A percentile compares a stretch with the other conserved stretches of the same genome.
Conservation (phyloP, 2,329 filamentous ascomycete species). For the Diaporthe capsici region DNA sequence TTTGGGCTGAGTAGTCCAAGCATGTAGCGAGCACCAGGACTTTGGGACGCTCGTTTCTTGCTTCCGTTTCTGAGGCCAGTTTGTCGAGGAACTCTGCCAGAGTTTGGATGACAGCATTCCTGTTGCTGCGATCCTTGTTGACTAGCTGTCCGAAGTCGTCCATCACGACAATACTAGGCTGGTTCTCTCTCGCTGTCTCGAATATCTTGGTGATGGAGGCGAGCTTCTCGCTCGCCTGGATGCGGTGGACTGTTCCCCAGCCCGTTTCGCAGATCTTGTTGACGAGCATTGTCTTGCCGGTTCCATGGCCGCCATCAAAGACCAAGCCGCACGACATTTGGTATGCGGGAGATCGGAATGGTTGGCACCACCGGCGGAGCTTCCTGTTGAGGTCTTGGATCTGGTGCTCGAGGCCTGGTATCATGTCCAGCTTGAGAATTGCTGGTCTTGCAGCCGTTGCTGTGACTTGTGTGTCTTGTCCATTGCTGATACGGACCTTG, state of each 20-base stretch:
- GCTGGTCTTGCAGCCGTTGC: slow-evolving; percentile 44
- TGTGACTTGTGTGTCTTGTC: slow-evolving; percentile 55
- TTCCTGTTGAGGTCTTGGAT: slow-evolving; percentile 76
- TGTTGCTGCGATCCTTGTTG: slow-evolving; percentile 68
- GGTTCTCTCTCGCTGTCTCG: slow-evolving; percentile 74
- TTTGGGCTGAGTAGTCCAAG: slow-evolving; percentile 76
- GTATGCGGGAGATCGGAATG: slow-evolving; percentile 51
- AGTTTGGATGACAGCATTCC: slow-evolving; percentile 63
- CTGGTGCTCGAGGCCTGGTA: slow-evolving; percentile 78
- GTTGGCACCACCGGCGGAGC: slow-evolving; percentile 58
- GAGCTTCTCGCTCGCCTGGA: slow-evolving; percentile 70
- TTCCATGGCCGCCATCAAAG: slow-evolving; percentile 85
- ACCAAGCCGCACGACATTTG: slow-evolving; percentile 71
- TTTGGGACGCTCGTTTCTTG: slow-evolving; percentile 59
- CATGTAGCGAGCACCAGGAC: slow-evolving; percentile 84
- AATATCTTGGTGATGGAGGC: slow-evolving; percentile 77
- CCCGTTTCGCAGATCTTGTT: slow-evolving; percentile 74
- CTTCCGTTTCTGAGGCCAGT: slow-evolving; percentile 54
- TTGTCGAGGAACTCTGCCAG: slow-evolving; percentile 70
- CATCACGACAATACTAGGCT: slow-evolving; percentile 84
- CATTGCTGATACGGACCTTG: slow-evolving; percentile 47
- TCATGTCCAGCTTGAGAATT: slow-evolving; percentile 63
- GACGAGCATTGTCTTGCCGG: slow-evolving; percentile 85
- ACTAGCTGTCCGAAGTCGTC: slow-evolving; percentile 83
- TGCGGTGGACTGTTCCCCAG: slow-evolving; percentile 78